phyloP scores from a whole-genome alignment of 1,139 yeast genomes.

The Yamadazyma diddensiae region DNA sequence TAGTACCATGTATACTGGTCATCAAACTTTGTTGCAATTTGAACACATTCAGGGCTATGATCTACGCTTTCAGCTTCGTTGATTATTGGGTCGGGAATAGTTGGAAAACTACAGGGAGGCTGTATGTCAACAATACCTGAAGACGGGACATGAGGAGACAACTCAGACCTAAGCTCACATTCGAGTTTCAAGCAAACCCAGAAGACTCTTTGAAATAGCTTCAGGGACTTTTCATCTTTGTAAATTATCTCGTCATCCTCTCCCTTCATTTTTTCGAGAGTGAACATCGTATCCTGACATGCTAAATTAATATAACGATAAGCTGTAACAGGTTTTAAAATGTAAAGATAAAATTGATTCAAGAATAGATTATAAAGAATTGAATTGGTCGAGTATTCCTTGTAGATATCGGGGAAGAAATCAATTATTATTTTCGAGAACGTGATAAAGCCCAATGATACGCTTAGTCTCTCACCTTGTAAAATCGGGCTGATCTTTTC shows the following conservation, averaged over 20 bases:
- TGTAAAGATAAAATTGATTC: constrained; percentile 35
- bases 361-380: constrained; percentile 20
- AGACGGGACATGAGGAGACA: constrained; percentile 41
- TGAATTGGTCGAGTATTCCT: constrained; percentile 20
- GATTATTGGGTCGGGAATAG: constrained; percentile 30
- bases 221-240: constrained; percentile 14
- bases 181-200: constrained; percentile 48
- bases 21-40: constrained; percentile 29
- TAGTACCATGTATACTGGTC: constrained; percentile 47
- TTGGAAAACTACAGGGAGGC: constrained; percentile 44
- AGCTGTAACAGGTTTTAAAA: constrained; percentile 37
- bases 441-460: constrained; percentile 24
- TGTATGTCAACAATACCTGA: constrained; percentile 41
- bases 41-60: constrained; percentile 28
- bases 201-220: constrained; percentile 36
- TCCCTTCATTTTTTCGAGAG: constrained; percentile 18
- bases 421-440: constrained; percentile 22
- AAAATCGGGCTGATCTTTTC: constrained; percentile 9
- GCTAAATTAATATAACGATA: constrained; percentile 32
- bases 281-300: constrained; percentile 35
- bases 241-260: constrained; percentile 5
- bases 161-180: constrained; percentile 43
- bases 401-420: constrained; percentile 23
- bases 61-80: constrained; percentile 15
- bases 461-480: constrained; percentile 20